Conservation (phyloP, 176 grass and related monocot genomes). For the Olyra latifolia region DNA sequence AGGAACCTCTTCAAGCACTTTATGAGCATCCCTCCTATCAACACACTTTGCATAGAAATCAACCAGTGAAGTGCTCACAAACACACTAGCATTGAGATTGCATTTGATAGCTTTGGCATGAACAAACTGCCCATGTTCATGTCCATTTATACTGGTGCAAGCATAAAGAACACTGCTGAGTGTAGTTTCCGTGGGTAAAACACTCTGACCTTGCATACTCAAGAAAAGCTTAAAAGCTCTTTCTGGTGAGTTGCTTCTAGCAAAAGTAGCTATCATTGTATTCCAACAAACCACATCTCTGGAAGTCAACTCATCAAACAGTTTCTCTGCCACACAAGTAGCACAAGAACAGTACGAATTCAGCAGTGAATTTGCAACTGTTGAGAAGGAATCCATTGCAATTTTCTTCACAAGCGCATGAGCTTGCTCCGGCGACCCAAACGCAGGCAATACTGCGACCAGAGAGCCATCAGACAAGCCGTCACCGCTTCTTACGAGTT, state of each 20-base stretch:
- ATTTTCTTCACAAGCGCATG: slow-evolving; percentile 55
- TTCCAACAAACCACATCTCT: slow-evolving; percentile 71
- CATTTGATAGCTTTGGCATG: slow-evolving; percentile 69
- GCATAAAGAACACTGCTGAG: slow-evolving; percentile 46
- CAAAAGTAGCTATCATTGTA: slow-evolving; percentile 61
- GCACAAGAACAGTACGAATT: slow-evolving; percentile 40
- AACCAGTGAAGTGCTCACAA: slow-evolving; percentile 55
- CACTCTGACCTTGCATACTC: slow-evolving; percentile 40
- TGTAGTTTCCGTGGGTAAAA: slow-evolving; percentile 50
- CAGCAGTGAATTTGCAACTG: slow-evolving; percentile 54
- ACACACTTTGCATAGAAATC: slow-evolving; percentile 51
- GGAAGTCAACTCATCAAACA: slow-evolving; percentile 39
- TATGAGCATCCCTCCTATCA: slow-evolving; percentile 39
- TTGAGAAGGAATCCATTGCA: slow-evolving; percentile 49
- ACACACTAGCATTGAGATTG: slow-evolving; percentile 45
- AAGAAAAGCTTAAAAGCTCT: slow-evolving; percentile 64
- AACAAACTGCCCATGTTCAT: slow-evolving; percentile 46
- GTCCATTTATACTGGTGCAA: slow-evolving; percentile 35
- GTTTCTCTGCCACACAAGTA: slow-evolving; percentile 30
- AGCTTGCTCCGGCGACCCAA: slow-evolving; percentile 45
- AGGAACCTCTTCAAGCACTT: slow-evolving; percentile 40
- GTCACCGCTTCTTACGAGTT: slow-evolving; percentile 46
- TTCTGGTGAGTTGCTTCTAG: slow-evolving; percentile 40
- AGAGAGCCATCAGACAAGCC: slow-evolving; percentile 56
- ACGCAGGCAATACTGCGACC: slow-evolving; percentile 51